Conservation (phyloP, 148 eudicot species). For the Rhododendron henanense region DNA sequence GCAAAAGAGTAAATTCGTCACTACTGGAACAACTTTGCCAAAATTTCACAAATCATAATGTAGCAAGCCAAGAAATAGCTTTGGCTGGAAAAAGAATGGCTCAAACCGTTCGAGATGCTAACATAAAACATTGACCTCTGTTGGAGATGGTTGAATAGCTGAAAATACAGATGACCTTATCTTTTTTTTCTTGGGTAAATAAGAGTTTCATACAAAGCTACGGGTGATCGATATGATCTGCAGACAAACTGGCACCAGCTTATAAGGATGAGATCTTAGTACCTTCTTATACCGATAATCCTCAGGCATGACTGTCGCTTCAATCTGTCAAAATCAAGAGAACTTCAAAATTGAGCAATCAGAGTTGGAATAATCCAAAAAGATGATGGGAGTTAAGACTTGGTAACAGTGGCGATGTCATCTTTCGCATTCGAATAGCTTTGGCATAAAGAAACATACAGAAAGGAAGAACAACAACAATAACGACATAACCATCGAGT, state of each 20-base stretch:
- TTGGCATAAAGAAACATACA: not conserved
- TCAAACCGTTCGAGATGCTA: not conserved
- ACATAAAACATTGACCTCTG: not conserved
- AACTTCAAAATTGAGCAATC: not conserved
- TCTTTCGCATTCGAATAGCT: not conserved
- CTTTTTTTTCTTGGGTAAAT: not conserved
- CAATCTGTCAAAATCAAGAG: constrained; percentile 51
- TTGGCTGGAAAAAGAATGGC: no score
- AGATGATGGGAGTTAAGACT: not conserved
- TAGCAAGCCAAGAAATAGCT: not conserved
- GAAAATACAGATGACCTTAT: not conserved
- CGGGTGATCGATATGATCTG: not conserved
- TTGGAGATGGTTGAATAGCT: not conserved
- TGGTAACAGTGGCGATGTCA: not conserved
- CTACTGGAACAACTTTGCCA: not conserved
- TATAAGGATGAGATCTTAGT: constrained; percentile 9
- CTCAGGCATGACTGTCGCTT: constrained; percentile 90
- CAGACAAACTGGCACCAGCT: not conserved
- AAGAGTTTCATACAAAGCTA: not conserved
- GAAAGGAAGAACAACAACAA: not conserved
- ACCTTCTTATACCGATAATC: constrained; percentile 86
- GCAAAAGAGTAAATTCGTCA: not conserved
- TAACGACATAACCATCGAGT: not conserved
- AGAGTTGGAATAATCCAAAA: not conserved
- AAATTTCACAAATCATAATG: not conserved